Evolutionary conservation across 2,329 filamentous ascomycete genomes (phyloP).

Genomic region (Rasamsonia emersonii): DNA sequence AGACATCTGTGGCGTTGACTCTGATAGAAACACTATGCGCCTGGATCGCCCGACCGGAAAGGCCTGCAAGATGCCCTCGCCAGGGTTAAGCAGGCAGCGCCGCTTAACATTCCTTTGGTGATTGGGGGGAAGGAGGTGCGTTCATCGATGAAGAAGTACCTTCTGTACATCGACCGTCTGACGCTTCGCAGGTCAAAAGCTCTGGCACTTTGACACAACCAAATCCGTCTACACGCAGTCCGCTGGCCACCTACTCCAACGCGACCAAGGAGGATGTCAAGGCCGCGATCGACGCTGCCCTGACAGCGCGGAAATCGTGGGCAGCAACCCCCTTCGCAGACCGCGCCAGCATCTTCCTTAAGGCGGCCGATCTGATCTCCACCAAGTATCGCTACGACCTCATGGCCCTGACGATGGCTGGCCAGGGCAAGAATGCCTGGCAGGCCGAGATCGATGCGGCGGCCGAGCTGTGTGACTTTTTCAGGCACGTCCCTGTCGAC

Average conservation of each 20-base stretch:
- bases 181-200: conserved; percentile 18
- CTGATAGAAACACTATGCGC: conserved; percentile 73
- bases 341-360: conserved; percentile 86
- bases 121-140: conserved; percentile 72
- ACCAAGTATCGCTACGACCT: conserved; percentile 94
- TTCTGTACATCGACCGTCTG: background rate
- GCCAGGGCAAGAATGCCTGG: conserved; percentile 97
- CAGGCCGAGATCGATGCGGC: conserved; percentile 98
- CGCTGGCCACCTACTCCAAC: conserved; percentile 76
- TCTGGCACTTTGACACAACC: conserved; percentile 50
- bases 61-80: conserved; percentile 67
- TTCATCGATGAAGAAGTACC: conserved; percentile 3
- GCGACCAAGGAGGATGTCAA: conserved; percentile 69
- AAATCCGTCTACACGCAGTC: conserved; percentile 74
- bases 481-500: conserved; percentile 44
- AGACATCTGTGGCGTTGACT: conserved; percentile 4
- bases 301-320: conserved; percentile 81
- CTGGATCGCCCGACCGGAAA: conserved; percentile 70
- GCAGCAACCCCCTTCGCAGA: conserved; percentile 81
- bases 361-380: conserved; percentile 83
- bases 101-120: conserved; percentile 72
- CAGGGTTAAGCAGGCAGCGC: conserved; percentile 56
- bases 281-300: conserved; percentile 71
- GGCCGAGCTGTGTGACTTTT: conserved; percentile 84
- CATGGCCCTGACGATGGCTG: conserved; percentile 92